Base-by-base conservation (phyloP, 2,329 filamentous ascomycete genomes). In the Colletotrichum sansevieriae region DNA sequence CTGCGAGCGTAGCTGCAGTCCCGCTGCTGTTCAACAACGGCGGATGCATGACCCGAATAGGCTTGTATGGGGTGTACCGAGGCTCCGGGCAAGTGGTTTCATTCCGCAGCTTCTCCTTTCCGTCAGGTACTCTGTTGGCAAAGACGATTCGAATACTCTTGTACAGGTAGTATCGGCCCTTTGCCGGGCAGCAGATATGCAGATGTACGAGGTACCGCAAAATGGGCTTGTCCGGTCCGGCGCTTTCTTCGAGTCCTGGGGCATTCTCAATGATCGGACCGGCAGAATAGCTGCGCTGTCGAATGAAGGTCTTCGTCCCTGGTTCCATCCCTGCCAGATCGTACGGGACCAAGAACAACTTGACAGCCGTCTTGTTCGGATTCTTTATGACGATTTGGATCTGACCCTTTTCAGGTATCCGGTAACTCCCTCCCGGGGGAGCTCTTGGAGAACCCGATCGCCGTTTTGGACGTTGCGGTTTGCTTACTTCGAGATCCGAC, bases 301-400 rank as follows among this genome's bases (percentile, higher is more conserved):
- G 90, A 70, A 99, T 92, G 74, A 98, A 98, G 0, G 96, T 99
- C 79, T 98, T 98, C 15, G 94, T 97, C 0, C 94, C 94, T 0
- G 94, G 88, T 70, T 96, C 92, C 95, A 99, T 99, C 59, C 94
- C 95, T 1, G 89, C 87, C 1, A 99, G 84, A 76, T 98, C 94
- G 74, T 98, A 99, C 0, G 95, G 96, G 3, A 99, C 89, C 25
- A 98, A 85, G 74, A 98, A 98, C 0, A 99, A 84, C 78, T 99
- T 98, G 63, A 98, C 95, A 1, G 96, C 96, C 3, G 96, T 98
- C 77, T 98, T 98, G 82, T 98, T 97, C 15, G 95, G 95, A 75
- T 98, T 99, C 78, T 98, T 98, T 78, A 99, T 93, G 70, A 99
- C 91, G 71, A 99, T 97, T 75, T 99, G 96, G 13, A 99, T 84